Evolutionary conservation across 2,329 filamentous ascomycete species (phyloP).

Genomic region (Talaromyces sp.): DNA sequence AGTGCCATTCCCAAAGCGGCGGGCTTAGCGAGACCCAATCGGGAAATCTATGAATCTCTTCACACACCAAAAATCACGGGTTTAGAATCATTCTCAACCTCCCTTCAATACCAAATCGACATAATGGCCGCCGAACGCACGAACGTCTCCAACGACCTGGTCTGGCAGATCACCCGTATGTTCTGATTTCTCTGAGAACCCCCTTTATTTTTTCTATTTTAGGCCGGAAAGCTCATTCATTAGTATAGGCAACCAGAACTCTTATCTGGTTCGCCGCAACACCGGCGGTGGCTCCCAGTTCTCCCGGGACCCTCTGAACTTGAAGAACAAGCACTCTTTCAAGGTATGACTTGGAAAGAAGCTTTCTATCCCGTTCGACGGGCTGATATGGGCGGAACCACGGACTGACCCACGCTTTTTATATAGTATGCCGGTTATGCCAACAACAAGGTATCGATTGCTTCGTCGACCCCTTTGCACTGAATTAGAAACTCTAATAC

Average conservation of each 20-base stretch:
- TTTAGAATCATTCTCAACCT: slow-evolving; percentile 30
- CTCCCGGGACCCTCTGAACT: slow-evolving; percentile 92
- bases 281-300: slow-evolving; percentile 79
- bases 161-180: slow-evolving; percentile 96
- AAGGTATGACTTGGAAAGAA: slow-evolving; percentile 62
- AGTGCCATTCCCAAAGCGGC: slow-evolving; percentile 37
- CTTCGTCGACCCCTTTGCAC: neutral
- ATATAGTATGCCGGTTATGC: slow-evolving; percentile 83
- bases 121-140: slow-evolving; percentile 57
- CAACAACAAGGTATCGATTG: slow-evolving; percentile 77
- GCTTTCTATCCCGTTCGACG: slow-evolving; percentile 4
- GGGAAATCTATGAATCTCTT: slow-evolving; percentile 28
- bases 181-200: slow-evolving; percentile 35
- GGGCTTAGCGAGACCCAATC: slow-evolving; percentile 41
- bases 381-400: neutral
- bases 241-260: slow-evolving; percentile 75
- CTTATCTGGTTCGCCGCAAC: slow-evolving; percentile 90
- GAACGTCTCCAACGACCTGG: slow-evolving; percentile 84
- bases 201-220: neutral
- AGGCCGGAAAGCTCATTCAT: slow-evolving; percentile 14
- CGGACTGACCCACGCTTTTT: slow-evolving; percentile 22
- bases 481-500: neutral
- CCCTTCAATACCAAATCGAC: slow-evolving; percentile 28
- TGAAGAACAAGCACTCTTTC: slow-evolving; percentile 86
- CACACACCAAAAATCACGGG: slow-evolving; percentile 29